Percentiles rank a stretch among this genome's conserved stretches.
These are phyloP conservation scores for Daedalea quercina DNA, from an alignment of 768 basidiomycete genomes.

Conservation along the genomic window DNA sequence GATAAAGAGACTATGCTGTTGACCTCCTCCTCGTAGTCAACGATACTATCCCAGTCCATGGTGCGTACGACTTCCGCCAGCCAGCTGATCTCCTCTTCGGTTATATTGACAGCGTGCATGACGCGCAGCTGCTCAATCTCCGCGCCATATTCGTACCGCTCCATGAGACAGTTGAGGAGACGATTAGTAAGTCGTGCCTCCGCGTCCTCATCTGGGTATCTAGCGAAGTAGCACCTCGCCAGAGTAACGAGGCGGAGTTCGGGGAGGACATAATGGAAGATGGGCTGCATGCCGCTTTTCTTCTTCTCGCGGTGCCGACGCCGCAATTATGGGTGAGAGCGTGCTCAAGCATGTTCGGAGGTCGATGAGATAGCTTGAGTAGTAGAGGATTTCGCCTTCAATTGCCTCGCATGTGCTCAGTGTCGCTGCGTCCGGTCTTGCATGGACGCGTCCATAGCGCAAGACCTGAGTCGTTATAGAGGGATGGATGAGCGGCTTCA, in stretches of 20 bases:
- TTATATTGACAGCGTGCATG: not conserved
- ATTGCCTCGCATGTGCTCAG: too few species aligned
- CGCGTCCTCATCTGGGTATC: not conserved
- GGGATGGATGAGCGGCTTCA: too few species aligned
- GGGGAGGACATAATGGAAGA: not conserved
- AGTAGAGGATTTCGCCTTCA: too few species aligned
- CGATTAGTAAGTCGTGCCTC: not conserved
- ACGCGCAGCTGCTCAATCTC: not conserved
- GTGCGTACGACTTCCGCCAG: not conserved
- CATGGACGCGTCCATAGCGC: too few species aligned
- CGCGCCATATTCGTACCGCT: not conserved
- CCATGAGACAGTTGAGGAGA: not conserved
- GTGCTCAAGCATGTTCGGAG: not conserved
- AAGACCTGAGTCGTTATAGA: too few species aligned
- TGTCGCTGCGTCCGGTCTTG: too few species aligned
- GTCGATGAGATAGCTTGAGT: not conserved
- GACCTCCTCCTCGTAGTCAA: not conserved
- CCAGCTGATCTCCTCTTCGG: not conserved
- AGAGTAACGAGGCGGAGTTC: not conserved
- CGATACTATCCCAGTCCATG: not conserved
- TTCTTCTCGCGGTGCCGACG: not conserved
- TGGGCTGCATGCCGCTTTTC: not conserved
- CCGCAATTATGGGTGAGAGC: not conserved
- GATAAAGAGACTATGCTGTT: too few species aligned
- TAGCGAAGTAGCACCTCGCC: not conserved